Evolutionary conservation across 2,329 filamentous ascomycete genomes (phyloP).

Genomic region (Neurospora sp.): DNA sequence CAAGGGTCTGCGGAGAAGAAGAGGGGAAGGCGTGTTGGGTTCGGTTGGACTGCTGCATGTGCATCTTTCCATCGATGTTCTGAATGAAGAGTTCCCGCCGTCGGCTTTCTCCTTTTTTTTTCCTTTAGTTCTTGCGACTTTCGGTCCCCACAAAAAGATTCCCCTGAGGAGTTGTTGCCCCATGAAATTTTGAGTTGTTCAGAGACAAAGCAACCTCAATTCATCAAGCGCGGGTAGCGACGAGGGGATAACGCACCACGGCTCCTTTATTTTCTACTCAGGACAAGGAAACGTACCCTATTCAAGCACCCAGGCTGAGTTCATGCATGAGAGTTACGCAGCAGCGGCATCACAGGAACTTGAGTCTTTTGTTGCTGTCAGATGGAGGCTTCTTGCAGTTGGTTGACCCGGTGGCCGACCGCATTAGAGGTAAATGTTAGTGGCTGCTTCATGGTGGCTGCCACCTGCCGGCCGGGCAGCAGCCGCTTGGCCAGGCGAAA

Average conservation of each 20-base stretch:
- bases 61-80: not conserved
- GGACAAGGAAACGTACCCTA: not conserved
- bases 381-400: not conserved
- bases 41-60: not conserved
- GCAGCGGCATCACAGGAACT: not conserved
- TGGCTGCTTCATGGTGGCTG: conserved; percentile 8
- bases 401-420: not conserved
- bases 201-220: not conserved
- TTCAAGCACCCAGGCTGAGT: not conserved
- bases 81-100: not conserved
- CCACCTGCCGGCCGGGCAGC: conserved; percentile 11
- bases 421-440: not conserved
- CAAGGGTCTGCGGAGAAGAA: not conserved
- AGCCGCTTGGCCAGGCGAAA: not conserved
- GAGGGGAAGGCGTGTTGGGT: not conserved
- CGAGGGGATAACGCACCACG: not conserved
- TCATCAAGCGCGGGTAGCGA: not conserved
- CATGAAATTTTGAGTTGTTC: not conserved
- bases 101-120: not conserved
- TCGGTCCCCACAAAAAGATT: not conserved
- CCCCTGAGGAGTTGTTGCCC: not conserved
- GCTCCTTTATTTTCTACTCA: not conserved
- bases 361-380: not conserved
- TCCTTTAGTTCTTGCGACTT: not conserved
- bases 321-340: not conserved